Conservation (phyloP, 108 stramenopile genomes). For the Nitzschia sp. region DNA sequence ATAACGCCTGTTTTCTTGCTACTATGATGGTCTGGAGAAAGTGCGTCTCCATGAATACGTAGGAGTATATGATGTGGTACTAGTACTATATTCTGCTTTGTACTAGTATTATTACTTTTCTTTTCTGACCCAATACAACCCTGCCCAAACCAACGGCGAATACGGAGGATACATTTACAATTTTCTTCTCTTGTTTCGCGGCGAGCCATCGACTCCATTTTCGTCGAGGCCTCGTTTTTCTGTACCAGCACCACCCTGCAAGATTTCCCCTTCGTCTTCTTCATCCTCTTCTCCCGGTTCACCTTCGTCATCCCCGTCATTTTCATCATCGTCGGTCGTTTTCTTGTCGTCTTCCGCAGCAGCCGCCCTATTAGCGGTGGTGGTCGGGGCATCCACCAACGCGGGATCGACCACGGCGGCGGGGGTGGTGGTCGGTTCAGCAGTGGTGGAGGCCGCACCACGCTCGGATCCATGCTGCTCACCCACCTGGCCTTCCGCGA, state of each 20-base stretch:
- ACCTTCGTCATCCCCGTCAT: constrained; percentile 44
- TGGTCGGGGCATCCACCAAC: neutral
- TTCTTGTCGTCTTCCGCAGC: constrained; percentile 4
- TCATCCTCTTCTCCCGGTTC: constrained; percentile 31
- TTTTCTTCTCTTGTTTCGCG: constrained; percentile 32
- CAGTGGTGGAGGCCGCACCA: neutral
- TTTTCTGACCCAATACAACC: no score
- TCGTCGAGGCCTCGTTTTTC: constrained; percentile 23
- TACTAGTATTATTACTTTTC: no score
- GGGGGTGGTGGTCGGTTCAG: neutral
- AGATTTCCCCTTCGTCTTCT: constrained; percentile 31
- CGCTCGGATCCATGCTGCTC: neutral
- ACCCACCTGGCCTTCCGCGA: neutral
- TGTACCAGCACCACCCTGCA: neutral
- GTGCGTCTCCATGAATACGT: no score
- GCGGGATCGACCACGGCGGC: neutral
- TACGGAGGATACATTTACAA: no score
- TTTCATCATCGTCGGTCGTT: constrained; percentile 25
- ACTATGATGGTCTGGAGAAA: no score
- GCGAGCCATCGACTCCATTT: constrained; percentile 5
- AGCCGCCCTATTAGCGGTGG: neutral
- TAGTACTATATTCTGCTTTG: no score
- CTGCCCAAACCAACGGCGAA: no score
- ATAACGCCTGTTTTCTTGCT: no score
- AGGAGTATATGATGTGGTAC: no score